Base-by-base conservation (phyloP, 768 basidiomycete genomes). In the Piloderma croceum region DNA sequence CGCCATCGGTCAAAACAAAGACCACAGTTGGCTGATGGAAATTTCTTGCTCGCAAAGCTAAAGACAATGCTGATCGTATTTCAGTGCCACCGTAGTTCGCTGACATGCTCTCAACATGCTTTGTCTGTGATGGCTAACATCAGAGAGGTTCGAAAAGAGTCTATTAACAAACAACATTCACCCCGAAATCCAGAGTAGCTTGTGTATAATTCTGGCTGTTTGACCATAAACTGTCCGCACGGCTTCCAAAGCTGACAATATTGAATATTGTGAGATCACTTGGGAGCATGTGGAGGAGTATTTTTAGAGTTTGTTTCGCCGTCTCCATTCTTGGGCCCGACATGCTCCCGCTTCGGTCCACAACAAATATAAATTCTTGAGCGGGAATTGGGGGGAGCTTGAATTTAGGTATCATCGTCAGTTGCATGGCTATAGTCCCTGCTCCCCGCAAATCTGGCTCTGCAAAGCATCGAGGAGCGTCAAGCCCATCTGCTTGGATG, bases 311-410 rank as follows among this genome's bases (percentile, higher is more conserved):
- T 22, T 54, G 43, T 45, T 71, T 77, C 6, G 77, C 76, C 3
- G 62, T 69, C 24, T 63, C 62, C 3, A 80, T 73, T 5, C 70
- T 50, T 9, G 19, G 29, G 18, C 54, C 54, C 0, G 0, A 0
- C 81, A 82, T 82, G 36, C 74, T 78, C 0, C 73, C 70, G 15
- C 73, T 77, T 34, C 78, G 60, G 45, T 83, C 80, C 9, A 83
- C 60, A 6, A 83, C 41, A 45, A 83, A 83, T 0, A 83, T 58
- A 40, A 74, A 82, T 42, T 82, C 80, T 38, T 78, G 77, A 0
- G 60, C 50, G 9, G 43, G 43, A 1, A 76, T 49, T 1, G 63
- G 62, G 1, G 68, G 66, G 3, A 77, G 49, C 15, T 61, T 52
- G 43, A 74, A 71, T 31, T 67, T 71, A 1, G 79, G 77, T 4